Evolutionary conservation across 2,329 filamentous ascomycete genomes (phyloP), one percentile per base, ranked within the genome.

Genomic region (Aspergillus pseudonomiae): DNA sequence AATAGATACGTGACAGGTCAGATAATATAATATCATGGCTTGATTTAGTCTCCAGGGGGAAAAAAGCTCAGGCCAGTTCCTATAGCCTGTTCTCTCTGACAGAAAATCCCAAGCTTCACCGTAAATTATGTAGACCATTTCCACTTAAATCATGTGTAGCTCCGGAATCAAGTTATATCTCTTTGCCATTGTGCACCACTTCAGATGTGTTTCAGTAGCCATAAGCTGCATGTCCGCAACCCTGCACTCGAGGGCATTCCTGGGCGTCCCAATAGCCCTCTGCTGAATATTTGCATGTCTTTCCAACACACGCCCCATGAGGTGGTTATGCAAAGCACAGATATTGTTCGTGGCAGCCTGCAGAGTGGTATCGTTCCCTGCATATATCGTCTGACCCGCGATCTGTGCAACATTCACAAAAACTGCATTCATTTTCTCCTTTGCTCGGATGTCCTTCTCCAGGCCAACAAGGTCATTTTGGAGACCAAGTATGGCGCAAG

Each of bases 371-470:
- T n/a, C 6, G 1, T 41, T 9, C 14, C 6, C 7, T 9, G 21
- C n/a, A 3, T 3, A 45, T 45, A 1, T 4, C 4, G 4, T 21
- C 2, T 11, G 11, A 3, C 21, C 21, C 19, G 0, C 3, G 24
- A 6, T 24, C n/a, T 45, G n/a, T 21, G 41, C n/a, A 12, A 19
- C n/a, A n/a, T n/a, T 21, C 4, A 50, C n/a, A 50, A 50, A 0
- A 16, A 19, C 26, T 7, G 46, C 26, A n/a, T 50, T 50, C 26
- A 50, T 50, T 7, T 28, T 16, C 46, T 50, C 24, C 16, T 30
- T 11, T 6, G 12, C 14, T 16, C 0, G 12, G 46, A 50, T 50
- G 11, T 30, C 26, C 26, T 50, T 50, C 26, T 50, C 46, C 7
- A 50, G 3, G 0, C 46, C 46, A 16, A 30, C 4, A 4, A 30